These are phyloP conservation scores for Astrephomene gubernaculifera DNA, from an alignment of 139 green algal species.

Conservation along the genomic window DNA sequence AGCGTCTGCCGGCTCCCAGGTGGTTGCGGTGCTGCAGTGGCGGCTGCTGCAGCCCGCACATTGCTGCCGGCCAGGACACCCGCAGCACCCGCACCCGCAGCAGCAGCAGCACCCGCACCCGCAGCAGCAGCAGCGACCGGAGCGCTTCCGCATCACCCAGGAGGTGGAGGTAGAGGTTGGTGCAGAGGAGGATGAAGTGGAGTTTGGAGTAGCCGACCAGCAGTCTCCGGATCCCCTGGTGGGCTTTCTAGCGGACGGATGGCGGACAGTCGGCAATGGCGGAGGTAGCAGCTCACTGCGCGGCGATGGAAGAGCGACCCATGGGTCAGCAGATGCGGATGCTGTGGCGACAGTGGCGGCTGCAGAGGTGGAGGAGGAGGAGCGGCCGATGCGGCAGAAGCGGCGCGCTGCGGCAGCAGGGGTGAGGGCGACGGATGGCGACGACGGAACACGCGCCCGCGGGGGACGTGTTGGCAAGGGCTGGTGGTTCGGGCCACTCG, in stretches of 20 bases:
- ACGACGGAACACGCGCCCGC: no score
- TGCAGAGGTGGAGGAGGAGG: neutral
- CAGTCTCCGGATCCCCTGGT: neutral
- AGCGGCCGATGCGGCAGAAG: neutral
- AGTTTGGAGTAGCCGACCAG: neutral
- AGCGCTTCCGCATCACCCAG: neutral
- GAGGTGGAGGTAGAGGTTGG: neutral
- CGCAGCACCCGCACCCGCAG: neutral
- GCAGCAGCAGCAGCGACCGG: neutral
- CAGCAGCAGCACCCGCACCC: neutral
- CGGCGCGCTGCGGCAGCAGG: no score
- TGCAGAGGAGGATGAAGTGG: neutral
- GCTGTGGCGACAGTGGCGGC: neutral
- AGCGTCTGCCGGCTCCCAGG: neutral
- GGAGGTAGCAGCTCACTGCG: no score
- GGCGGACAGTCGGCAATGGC: no score
- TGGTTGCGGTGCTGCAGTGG: neutral
- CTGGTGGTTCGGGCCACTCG: neutral
- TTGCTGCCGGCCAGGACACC: neutral
- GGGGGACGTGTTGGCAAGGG: neutral
- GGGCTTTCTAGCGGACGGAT: no score
- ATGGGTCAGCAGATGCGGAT: neutral
- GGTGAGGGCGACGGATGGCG: no score
- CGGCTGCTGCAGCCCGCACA: neutral
- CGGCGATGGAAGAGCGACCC: neutral